Evolutionary conservation across 768 basidiomycete species (phyloP).

Genomic region (Sistotremastrum niveocremeum): DNA sequence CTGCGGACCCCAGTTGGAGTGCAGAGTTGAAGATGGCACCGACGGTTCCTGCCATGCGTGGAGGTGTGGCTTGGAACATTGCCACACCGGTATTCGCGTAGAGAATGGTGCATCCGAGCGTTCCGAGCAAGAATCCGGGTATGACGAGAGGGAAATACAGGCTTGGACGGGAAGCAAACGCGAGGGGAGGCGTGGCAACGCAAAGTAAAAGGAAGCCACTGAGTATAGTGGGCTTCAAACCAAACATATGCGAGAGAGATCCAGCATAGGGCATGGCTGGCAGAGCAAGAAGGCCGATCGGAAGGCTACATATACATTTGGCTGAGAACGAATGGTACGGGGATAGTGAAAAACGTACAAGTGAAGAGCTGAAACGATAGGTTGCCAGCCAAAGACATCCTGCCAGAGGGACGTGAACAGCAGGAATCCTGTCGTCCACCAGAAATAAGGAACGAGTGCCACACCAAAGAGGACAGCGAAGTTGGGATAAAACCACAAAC

Average conservation of each 20-base stretch:
- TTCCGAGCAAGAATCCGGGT: slow-evolving; percentile 36
- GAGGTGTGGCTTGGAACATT: slow-evolving; percentile 33
- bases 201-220: slow-evolving; percentile 25
- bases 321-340: not conserved
- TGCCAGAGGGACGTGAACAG: slow-evolving; percentile 28
- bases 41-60: slow-evolving; percentile 37
- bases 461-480: slow-evolving; percentile 25
- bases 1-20: slow-evolving; percentile 38
- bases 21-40: slow-evolving; percentile 44
- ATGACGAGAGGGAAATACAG: slow-evolving; percentile 35
- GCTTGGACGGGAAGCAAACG: slow-evolving; percentile 24
- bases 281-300: slow-evolving; percentile 25
- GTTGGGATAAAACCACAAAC: slow-evolving; percentile 28
- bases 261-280: slow-evolving; percentile 24
- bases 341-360: slow-evolving; percentile 14
- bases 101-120: slow-evolving; percentile 29
- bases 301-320: slow-evolving; percentile 5
- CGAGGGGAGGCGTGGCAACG: slow-evolving; percentile 27
- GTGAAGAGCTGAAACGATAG: slow-evolving; percentile 25
- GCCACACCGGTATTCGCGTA: slow-evolving; percentile 39
- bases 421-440: slow-evolving; percentile 25
- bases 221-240: slow-evolving; percentile 33
- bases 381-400: slow-evolving; percentile 28
- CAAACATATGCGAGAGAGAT: slow-evolving; percentile 9
- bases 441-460: slow-evolving; percentile 28